Evolutionary conservation across 768 basidiomycete species (phyloP).

Genomic region (Mycena pura): DNA sequence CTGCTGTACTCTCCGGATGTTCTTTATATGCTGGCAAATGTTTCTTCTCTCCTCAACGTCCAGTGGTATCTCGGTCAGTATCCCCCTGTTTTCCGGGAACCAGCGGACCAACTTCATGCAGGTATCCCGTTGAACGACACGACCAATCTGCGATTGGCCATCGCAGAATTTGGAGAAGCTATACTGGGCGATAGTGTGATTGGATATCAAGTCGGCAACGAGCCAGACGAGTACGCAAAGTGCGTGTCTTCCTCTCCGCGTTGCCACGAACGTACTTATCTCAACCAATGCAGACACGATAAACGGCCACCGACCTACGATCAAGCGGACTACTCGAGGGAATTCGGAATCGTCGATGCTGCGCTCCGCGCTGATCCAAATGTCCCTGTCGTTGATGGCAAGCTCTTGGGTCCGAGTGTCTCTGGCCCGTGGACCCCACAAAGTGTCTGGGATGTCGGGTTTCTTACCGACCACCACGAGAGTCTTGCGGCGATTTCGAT

Average conservation of each 20-base stretch:
- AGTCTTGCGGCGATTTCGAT: slow-evolving; percentile 14
- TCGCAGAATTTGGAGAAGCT: slow-evolving; percentile 66
- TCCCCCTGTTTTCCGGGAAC: neutral
- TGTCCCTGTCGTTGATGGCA: slow-evolving; percentile 40
- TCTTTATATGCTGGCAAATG: slow-evolving; percentile 68
- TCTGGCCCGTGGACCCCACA: slow-evolving; percentile 61
- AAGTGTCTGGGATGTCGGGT: slow-evolving; percentile 61
- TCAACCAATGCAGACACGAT: slow-evolving; percentile 1
- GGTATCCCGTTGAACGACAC: slow-evolving; percentile 74
- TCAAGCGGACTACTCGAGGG: slow-evolving; percentile 55
- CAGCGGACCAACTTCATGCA: slow-evolving; percentile 14
- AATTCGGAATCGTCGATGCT: slow-evolving; percentile 56
- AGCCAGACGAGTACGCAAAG: slow-evolving; percentile 59
- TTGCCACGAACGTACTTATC: neutral
- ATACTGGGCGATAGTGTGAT: slow-evolving; percentile 73
- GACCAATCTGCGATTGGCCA: slow-evolving; percentile 55
- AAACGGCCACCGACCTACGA: slow-evolving; percentile 50
- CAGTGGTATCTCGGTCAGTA: slow-evolving; percentile 67
- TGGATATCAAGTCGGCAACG: slow-evolving; percentile 78
- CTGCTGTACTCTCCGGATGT: slow-evolving; percentile 69
- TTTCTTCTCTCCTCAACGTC: slow-evolving; percentile 64
- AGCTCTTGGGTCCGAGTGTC: slow-evolving; percentile 65
- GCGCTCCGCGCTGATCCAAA: slow-evolving; percentile 50
- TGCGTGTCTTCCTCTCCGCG: slow-evolving; percentile 30
- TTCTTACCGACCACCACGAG: slow-evolving; percentile 37